Conservation (phyloP, 495 filamentous ascomycete genomes). For the Penicillium mononematosum region DNA sequence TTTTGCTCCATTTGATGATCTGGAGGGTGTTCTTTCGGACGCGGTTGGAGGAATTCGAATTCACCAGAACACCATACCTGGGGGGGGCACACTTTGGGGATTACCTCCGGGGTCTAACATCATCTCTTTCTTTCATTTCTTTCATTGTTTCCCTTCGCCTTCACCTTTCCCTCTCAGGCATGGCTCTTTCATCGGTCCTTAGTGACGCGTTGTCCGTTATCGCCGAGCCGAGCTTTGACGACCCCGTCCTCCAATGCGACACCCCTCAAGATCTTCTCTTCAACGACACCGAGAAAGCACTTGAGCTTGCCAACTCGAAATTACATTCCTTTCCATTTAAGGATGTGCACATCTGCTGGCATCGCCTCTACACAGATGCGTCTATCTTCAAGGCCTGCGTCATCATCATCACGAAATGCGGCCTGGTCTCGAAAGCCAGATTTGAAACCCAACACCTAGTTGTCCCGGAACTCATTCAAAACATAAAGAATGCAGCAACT, state of each 20-base stretch:
- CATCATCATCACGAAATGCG: constrained; percentile 31
- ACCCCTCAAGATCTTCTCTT: constrained; percentile 30
- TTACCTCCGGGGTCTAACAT: not conserved
- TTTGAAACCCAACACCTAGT: constrained; percentile 13
- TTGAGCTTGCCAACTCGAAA: constrained; percentile 54
- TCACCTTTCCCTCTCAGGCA: not conserved
- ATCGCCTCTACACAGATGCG: constrained; percentile 74
- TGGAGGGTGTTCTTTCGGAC: not conserved
- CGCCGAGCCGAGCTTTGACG: constrained; percentile 31
- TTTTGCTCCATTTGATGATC: not conserved
- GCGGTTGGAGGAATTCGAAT: not conserved
- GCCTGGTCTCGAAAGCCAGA: constrained; percentile 4
- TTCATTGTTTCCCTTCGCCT: not conserved
- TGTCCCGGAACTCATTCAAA: constrained; percentile 16
- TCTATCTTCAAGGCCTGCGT: constrained; percentile 61
- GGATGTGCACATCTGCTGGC: constrained; percentile 73
- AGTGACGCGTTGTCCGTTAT: constrained; percentile 31
- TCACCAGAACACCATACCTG: not conserved
- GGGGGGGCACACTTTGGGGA: not conserved
- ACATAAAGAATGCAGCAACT: constrained; percentile 11
- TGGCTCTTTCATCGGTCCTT: constrained; percentile 24
- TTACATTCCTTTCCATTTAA: constrained; percentile 75
- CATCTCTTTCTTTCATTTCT: not conserved
- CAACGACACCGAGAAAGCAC: constrained; percentile 34
- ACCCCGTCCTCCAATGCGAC: constrained; percentile 46